These are phyloP conservation scores for Trypanosoma vivax DNA, from an alignment of 208 protist species.

Conservation along the genomic window DNA sequence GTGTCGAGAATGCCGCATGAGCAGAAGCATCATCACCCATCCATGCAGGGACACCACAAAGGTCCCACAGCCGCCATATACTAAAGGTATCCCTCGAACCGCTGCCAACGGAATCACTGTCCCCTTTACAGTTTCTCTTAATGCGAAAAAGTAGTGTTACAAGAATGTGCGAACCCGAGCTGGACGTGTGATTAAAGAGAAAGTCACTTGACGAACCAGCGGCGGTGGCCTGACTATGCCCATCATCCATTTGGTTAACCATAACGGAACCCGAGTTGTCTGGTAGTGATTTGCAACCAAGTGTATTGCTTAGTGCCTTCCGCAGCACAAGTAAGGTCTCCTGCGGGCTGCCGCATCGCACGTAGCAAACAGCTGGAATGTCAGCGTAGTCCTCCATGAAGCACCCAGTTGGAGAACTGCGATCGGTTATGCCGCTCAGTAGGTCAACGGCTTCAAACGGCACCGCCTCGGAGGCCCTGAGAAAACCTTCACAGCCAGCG, in stretches of 20 bases:
- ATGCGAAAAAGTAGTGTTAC: slow-evolving; percentile 16
- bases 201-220: not conserved
- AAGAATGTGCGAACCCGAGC: slow-evolving; percentile 11
- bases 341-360: slow-evolving; percentile 4
- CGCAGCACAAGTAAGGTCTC: slow-evolving; percentile 20
- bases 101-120: too few species aligned
- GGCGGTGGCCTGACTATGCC: not conserved
- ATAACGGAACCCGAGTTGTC: slow-evolving; percentile 1
- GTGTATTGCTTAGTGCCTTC: slow-evolving; percentile 10
- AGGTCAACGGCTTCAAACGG: slow-evolving; percentile 13
- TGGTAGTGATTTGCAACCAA: slow-evolving; percentile 14
- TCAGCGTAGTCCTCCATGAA: slow-evolving; percentile 37
- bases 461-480: not conserved
- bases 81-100: not conserved
- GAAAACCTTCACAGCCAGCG: not conserved
- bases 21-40: slow-evolving; percentile 3
- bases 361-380: slow-evolving; percentile 34
- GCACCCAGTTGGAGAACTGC: slow-evolving; percentile 19
- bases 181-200: slow-evolving; percentile 7
- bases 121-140: too few species aligned
- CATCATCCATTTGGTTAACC: not conserved
- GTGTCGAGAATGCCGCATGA: slow-evolving; percentile 7
- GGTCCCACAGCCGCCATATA: slow-evolving; percentile 21
- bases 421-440: not conserved
- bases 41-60: slow-evolving; percentile 9